Evolutionary conservation across 805 yeast genomes (phyloP), one percentile per base, ranked within the genome.

Genomic region (Zygoascus flipseniorum): DNA sequence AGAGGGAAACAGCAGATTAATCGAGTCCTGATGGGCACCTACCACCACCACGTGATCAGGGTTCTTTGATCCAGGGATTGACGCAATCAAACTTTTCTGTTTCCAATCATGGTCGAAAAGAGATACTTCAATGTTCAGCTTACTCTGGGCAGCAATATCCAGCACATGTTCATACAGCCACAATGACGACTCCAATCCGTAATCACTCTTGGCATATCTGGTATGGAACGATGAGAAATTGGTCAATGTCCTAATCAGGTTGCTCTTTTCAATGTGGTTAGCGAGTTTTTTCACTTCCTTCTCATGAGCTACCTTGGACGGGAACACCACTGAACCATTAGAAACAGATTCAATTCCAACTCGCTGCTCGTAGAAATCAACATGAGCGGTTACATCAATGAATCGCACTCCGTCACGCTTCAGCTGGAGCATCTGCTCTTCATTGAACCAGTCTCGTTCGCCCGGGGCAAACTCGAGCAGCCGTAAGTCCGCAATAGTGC

Each of bases 21-120:
- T 76, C 1, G 95, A 85, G 66, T 92, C 98, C 64, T 85, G 86
- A 70, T 92, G 98, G 26, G 95, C 86, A 1, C 97, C 97, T 42
- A 92, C 78, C 14, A 92, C 81, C 1, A 92, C 83, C 5, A 75
- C 69, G 48, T 76, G 74, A 20, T 77, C 77, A 1, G 72, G 65
- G 44, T 59, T 60, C 41, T 69, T 62, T 37, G 70, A 58, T 47
- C 71, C 71, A 39, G 58, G 49, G 45, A 90, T 74, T 14, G 76
- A 72, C 9, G 86, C 87, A 50, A 90, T 76, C 2, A 88, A 72
- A 2, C 93, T 84, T 62, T 78, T 83, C 69, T 90, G 97, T 57
- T 72, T 74, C 96, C 96, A 90, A 2, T 73, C 62, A 66, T 90
- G 97, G 26, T 76, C 69, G 56, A 86, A 72, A 52, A 78, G 76